Evolutionary conservation across 345 rosid genomes (phyloP).

Genomic region (Schrenkiella parvula): DNA sequence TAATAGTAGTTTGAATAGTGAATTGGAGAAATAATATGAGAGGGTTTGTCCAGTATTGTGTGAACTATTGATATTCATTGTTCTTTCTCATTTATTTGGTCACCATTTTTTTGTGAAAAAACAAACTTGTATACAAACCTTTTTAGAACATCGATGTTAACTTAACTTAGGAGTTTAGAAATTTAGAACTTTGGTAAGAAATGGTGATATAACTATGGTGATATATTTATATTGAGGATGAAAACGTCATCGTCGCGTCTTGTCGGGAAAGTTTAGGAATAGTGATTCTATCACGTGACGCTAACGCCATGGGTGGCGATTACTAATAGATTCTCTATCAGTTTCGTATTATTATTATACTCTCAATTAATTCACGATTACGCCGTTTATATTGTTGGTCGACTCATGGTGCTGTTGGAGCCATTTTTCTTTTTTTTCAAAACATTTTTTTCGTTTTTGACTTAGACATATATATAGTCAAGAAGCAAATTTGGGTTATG

Average conservation of each 20-base stretch:
- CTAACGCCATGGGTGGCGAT: slow-evolving; percentile 19
- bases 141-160: background rate
- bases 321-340: slow-evolving; percentile 7
- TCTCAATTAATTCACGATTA: background rate
- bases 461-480: too few species aligned
- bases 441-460: background rate
- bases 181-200: too few species aligned
- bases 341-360: slow-evolving; percentile 9
- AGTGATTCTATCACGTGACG: slow-evolving; percentile 27
- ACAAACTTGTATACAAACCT: background rate
- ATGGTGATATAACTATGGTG: background rate
- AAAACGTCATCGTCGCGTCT: background rate
- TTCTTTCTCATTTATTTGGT: too few species aligned
- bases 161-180: too few species aligned
- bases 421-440: background rate
- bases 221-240: background rate
- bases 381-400: background rate
- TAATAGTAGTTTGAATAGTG: background rate
- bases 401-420: slow-evolving; percentile 14
- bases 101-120: too few species aligned
- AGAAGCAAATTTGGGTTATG: background rate
- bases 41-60: background rate
- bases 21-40: background rate
- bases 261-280: background rate
- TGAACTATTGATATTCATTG: too few species aligned